These are phyloP conservation scores for Leptodermis oblonga DNA, from an alignment of 257 asterid genomes.

Conservation along the genomic window DNA sequence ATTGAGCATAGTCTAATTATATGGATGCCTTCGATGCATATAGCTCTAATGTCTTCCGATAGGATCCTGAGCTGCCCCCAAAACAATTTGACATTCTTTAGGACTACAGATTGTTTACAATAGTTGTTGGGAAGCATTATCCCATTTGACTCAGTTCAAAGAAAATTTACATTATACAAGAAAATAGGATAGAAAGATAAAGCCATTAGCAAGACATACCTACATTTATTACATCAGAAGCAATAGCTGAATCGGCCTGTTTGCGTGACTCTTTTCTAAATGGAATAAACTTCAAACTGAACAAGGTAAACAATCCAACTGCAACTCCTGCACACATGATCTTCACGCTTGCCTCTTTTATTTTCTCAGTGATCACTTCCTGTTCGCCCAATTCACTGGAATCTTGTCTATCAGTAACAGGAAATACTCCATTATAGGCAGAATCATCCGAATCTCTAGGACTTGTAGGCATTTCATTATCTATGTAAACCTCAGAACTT, in stretches of 20 bases:
- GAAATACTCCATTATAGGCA: constrained; percentile 19
- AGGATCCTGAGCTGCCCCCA: neutral
- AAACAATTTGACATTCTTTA: neutral
- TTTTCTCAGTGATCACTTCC: constrained; percentile 53
- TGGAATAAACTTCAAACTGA: constrained; percentile 63
- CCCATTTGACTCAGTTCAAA: neutral
- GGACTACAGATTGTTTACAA: neutral
- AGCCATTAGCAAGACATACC: constrained; percentile 51
- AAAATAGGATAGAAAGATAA: neutral
- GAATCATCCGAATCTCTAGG: constrained; percentile 34
- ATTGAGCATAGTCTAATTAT: too few species aligned
- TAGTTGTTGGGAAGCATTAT: neutral
- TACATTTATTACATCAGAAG: constrained; percentile 66
- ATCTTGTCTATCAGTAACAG: constrained; percentile 31
- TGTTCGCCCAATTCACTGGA: constrained; percentile 46
- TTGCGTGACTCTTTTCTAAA: constrained; percentile 38
- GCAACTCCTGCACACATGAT: constrained; percentile 86
- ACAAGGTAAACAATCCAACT: constrained; percentile 68
- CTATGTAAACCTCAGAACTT: constrained; percentile 26
- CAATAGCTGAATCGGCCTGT: constrained; percentile 37
- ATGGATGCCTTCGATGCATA: too few species aligned
- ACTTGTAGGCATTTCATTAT: constrained; percentile 31
- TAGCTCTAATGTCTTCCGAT: neutral
- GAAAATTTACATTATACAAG: neutral
- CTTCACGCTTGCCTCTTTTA: constrained; percentile 68